Evolutionary conservation across 805 yeast genomes (phyloP).

Genomic region (Lipomyces kockii): DNA sequence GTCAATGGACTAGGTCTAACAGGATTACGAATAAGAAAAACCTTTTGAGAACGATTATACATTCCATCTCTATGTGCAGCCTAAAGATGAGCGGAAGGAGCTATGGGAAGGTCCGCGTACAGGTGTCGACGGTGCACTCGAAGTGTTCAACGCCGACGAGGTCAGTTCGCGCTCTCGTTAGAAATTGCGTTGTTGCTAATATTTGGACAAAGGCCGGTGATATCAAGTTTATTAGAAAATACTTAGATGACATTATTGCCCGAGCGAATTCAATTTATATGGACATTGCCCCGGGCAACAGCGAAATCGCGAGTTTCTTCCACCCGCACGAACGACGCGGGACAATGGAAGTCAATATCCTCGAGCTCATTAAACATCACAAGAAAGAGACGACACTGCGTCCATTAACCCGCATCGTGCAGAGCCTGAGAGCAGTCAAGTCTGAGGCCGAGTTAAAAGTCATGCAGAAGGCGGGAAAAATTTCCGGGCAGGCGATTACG

Average conservation of each 20-base stretch:
- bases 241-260: slow-evolving; percentile 54
- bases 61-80: slow-evolving; percentile 84
- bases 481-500: slow-evolving; percentile 83
- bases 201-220: slow-evolving; percentile 50
- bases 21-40: slow-evolving; percentile 48
- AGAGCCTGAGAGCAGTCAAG: slow-evolving; percentile 67
- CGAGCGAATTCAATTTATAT: slow-evolving; percentile 59
- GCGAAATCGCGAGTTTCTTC: slow-evolving; percentile 22
- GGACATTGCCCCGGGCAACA: slow-evolving; percentile 47
- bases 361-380: slow-evolving; percentile 21
- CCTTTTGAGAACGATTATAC: slow-evolving; percentile 47
- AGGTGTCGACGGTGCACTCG: slow-evolving; percentile 80
- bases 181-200: background rate
- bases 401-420: slow-evolving; percentile 52
- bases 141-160: slow-evolving; percentile 85
- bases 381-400: slow-evolving; percentile 3
- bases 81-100: slow-evolving; percentile 75
- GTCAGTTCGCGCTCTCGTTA: slow-evolving; percentile 43
- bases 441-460: slow-evolving; percentile 74
- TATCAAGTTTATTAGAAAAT: slow-evolving; percentile 46
- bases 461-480: slow-evolving; percentile 81
- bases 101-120: slow-evolving; percentile 95
- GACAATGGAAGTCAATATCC: slow-evolving; percentile 20
- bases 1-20: background rate
- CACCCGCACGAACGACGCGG: slow-evolving; percentile 13